Base-by-base conservation (phyloP, 2,329 filamentous ascomycete genomes). In the Cyphellophora attinorum region DNA sequence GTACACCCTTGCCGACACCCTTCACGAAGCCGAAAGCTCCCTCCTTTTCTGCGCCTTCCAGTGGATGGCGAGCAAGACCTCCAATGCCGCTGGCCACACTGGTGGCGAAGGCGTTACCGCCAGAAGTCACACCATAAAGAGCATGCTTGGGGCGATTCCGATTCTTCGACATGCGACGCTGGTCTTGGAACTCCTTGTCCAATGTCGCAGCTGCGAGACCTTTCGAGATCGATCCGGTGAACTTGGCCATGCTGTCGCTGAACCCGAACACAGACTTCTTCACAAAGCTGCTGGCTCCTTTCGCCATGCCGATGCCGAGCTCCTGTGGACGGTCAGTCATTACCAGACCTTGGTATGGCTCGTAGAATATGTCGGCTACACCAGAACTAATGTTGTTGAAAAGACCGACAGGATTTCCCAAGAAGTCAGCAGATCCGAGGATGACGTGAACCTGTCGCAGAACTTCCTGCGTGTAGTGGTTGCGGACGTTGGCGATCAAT, bases 211-310 rank as follows among this genome's bases (percentile, higher is more conserved):
- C 91, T 2, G 91, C 86, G 31, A 98, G 75, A 40, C 91, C 91
- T 63, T 98, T 98, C 48, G 88, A 93, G 59, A 98, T 82, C 58
- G 85, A 93, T 34, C 93, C 93, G 2, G 93, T 98, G 56, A 96
- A 84, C 56, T 98, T 98, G 49, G 88, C 91, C 64, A 98, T 88
- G 52, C 85, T 94, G 65, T 98, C 93, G 2, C 83, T 93, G 56
- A 98, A 84, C 29, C 91, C 93, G 59, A 94, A 98, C 8, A 98
- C 89, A 0, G 86, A 93, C 62, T 98, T 98, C 70, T 98, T 98
- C 48, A 95, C 83, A 53, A 98, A 96, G 45, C 85, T 94, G 0
- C 86, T 89, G 8, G 93, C 91, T 25, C 91, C 91, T 59, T 95
- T 95, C 21, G 91, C 93, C 43, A 98, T 93, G 12, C 91, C 91